Base-by-base conservation (phyloP, 2,329 filamentous ascomycete species). In the Ceratocystis destructans region DNA sequence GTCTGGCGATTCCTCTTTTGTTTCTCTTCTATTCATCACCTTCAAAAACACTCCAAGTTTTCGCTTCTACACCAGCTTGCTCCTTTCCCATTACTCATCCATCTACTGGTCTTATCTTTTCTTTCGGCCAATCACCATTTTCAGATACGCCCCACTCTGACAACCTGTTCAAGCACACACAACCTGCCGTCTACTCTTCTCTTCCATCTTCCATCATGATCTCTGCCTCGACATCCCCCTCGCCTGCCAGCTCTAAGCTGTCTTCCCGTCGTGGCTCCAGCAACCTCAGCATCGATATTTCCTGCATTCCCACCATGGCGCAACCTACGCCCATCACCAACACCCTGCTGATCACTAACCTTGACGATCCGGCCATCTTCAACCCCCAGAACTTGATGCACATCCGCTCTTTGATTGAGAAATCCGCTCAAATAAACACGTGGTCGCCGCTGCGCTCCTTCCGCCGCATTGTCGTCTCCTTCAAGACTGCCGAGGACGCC, bases 381-480 rank as follows among this genome's bases (percentile, higher is more conserved):
- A 80, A 83, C 67, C 80, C 87, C 20, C 82, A 87, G 69, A 90
- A 90, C 76, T 81, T 93, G 68, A 83, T 87, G 71, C 84, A 82
- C 68, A 88, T 93, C 72, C 86, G 85, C 73, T 81, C 85, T 65
- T 83, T 90, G 68, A 86, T 94, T 74, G 78, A 83, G 72, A 75
- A 82, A 62, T 84, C 86, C n/a, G 87, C 87, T 2, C 80, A 84
- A 63, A 84, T 93, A 70, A 86, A 90, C 76, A 85, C 87, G 68
- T 94, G 89, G 81, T 84, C 87, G 10, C 89, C 89, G 0, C 82
- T 94, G 69, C 90, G 89, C 74, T 91, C 87, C 5, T 90, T 94
- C 80, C 84, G 87, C 70, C 87, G 89, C 74, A 90, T 94, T 72
- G 81, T 93, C 71, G 84, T 89, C 69, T 90, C 88, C 70, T 93